Percentiles rank a stretch among this genome's conserved stretches.
Conservation (phyloP, 306 rosid genomes). For the Inga laurina region DNA sequence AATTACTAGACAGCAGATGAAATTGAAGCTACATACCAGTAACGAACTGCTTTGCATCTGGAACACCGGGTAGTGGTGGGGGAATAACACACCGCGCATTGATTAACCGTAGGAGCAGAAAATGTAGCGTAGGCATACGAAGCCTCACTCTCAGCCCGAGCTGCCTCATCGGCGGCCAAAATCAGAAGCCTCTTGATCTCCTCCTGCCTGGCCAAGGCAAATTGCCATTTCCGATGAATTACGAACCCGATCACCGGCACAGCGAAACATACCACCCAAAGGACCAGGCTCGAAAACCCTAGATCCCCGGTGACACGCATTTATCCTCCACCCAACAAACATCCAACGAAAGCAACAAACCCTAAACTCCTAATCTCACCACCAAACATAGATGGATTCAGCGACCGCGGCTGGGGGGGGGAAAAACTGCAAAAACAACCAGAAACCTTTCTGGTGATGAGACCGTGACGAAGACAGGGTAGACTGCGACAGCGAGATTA, state of each 20-base stretch:
- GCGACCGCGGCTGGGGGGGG: conserved; percentile 5
- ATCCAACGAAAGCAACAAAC: conserved; percentile 49
- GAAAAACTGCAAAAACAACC: neutral
- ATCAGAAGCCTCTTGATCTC: conserved; percentile 81
- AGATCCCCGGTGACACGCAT: conserved; percentile 79
- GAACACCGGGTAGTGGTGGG: conserved; percentile 83
- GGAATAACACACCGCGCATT: conserved; percentile 73
- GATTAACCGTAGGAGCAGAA: conserved; percentile 29
- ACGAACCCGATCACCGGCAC: conserved; percentile 57
- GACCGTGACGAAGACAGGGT: conserved; percentile 22
- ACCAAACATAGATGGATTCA: conserved; percentile 50
- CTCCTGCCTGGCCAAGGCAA: conserved; percentile 60
- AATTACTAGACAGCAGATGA: neutral
- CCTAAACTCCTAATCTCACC: conserved; percentile 46
- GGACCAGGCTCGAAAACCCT: conserved; percentile 81
- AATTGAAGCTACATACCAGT: conserved; percentile 57
- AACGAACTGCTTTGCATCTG: conserved; percentile 81
- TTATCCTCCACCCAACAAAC: conserved; percentile 59
- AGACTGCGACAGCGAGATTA: conserved; percentile 25
- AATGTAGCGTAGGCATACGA: conserved; percentile 32
- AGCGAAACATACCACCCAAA: conserved; percentile 47
- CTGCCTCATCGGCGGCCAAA: conserved; percentile 76
- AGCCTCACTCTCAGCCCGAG: conserved; percentile 80
- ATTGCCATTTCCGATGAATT: conserved; percentile 66
- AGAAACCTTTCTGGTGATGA: neutral